Evolutionary conservation across 2,329 filamentous ascomycete genomes (phyloP), one percentile per base, ranked within the genome.

Genomic region (Pseudogymnoascus sp.): DNA sequence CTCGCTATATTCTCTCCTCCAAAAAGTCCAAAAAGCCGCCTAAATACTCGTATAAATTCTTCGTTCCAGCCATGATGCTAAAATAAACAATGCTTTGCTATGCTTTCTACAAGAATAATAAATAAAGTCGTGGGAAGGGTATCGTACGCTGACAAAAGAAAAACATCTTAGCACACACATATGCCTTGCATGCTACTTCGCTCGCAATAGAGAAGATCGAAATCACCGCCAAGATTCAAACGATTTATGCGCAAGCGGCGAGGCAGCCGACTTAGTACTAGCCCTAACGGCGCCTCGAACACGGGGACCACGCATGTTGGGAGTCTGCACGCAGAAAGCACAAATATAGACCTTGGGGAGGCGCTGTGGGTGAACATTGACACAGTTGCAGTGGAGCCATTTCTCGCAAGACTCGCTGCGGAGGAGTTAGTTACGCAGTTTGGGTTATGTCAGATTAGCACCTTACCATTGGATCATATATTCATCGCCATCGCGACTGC

Each of bases 381-480:
- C 78, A 70, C 85, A 88, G 63, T 78, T 78, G n/a, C 82, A 84
- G 70, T 88, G 85, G 31, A 87, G 80, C 79, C 82, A 86, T 77
- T 85, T 82, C 69, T 87, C 84, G 70, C 85, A 88, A 23, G 83
- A 84, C 74, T 87, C 82, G 69, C 85, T 88, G 68, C 16, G 60
- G 53, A 36, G 46, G 46, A 9, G 56, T 65, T 62, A 68, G 66
- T 71, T 62, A 67, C 62, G 43, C 18, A 63, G 36, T 12, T 25
- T 11, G 5, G 59, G 61, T 63, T 38, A 14, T 38, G 16, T 16
- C 43, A 43, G 28, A 46, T 42, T 34, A 64, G 46, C 40, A 36
- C 73, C 81, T 65, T 78, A 88, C 85, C 85, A 88, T 73, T 86
- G 84, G 64, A 88, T 79, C 80, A 88, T 81, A 67, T 85, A 85